Base-by-base conservation (phyloP, 768 basidiomycete species). In the Naematelia aurantialba region DNA sequence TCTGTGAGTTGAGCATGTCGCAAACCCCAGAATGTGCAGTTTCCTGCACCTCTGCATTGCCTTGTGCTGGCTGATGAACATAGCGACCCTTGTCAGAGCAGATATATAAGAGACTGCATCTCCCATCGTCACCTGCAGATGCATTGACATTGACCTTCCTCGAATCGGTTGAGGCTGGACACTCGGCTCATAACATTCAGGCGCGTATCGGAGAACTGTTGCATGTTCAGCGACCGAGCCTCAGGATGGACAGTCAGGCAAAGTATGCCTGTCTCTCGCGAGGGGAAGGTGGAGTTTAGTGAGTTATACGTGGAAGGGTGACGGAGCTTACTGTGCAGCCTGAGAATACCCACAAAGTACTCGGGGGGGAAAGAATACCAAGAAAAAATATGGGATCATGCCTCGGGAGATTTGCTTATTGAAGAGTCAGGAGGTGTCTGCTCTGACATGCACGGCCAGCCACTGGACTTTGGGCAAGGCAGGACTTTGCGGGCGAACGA, bases 351-450 rank as follows among this genome's bases (percentile, higher is more conserved):
- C 5, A 78, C 77, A 3, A 76, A 75, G 55, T 78, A 76, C 63
- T 70, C 66, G 19, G 77, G 77, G 8, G 77, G 77, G 4, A 77
- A 83, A 2, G 88, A 86, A 1, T 97, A 98, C 75, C 76, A 79
- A 61, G 94, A 97, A 76, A 97, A 97, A 79, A 93, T 98, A n/a
- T 99, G 94, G 93, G 94, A 97, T 69, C 96, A 97, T 72, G 91
- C 94, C 0, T 84, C 89, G 0, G 94, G 96, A 0, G 80, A 83
- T 1, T 72, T 98, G 13, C 82, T 99, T 4, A 84, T 98, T 13
- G 83, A 85, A 63, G 94, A 97, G 76, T 89, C 91, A 0, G 93
- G 92, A 0, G 93, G 93, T 0, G 63, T 87, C n/a, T 84, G 97
- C 31, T 87, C 86, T 0, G 89, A 98, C 74, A 88, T 88, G 50